These are phyloP conservation scores for Botrytis fragariae DNA, from an alignment of 2,329 filamentous ascomycete species.

Conservation along the genomic window DNA sequence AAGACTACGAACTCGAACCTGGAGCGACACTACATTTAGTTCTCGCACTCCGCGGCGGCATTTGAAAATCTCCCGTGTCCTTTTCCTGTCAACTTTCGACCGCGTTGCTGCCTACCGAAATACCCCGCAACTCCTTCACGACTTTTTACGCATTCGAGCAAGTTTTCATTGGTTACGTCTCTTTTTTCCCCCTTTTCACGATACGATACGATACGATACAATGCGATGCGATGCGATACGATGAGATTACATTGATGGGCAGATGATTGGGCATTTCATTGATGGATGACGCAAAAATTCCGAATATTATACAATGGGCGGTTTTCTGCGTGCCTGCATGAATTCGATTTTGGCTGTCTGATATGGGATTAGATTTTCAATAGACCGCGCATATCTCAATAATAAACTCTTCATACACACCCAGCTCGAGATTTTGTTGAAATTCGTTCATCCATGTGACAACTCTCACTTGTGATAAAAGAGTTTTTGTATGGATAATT, in stretches of 20 bases:
- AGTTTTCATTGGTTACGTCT: constrained; percentile 13
- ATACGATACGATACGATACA: neutral
- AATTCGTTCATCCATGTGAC: neutral
- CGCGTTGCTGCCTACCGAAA: neutral
- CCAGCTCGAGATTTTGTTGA: neutral
- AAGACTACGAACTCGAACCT: constrained; percentile 85
- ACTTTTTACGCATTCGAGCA: constrained; percentile 1
- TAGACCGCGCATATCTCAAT: constrained; percentile 4
- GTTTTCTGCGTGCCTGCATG: neutral
- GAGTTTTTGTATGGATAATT: neutral
- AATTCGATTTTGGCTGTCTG: constrained; percentile 12
- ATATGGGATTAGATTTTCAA: constrained; percentile 11
- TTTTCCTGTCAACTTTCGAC: neutral
- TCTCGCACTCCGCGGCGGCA: constrained; percentile 83
- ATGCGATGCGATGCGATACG: neutral
- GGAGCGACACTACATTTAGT: constrained; percentile 95
- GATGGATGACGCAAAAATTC: constrained; percentile 4
- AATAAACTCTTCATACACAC: neutral
- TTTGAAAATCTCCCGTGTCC: neutral
- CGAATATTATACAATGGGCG: neutral
- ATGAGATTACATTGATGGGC: neutral
- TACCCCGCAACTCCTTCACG: constrained; percentile 13
- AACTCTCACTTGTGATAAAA: neutral
- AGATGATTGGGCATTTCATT: constrained; percentile 6
- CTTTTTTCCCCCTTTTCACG: neutral